A percentile compares a stretch with the other conserved stretches of the same genome.
Conservation (phyloP, 169 alveolate species). For the Cryptosporidium felis region DNA sequence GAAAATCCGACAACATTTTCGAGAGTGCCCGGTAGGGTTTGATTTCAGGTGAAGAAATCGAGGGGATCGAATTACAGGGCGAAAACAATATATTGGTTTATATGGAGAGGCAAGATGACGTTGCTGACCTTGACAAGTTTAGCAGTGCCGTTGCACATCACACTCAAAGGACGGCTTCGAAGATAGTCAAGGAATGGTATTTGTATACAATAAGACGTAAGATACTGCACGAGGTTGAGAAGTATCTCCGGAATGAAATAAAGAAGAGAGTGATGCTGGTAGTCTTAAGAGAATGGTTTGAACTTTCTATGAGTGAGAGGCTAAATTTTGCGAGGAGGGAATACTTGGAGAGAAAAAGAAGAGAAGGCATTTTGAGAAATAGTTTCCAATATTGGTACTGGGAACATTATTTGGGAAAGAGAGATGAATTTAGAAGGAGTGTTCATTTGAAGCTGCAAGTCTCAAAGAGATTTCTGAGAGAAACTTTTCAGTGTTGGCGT, state of each 20-base stretch:
- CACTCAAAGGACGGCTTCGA: constrained; percentile 35
- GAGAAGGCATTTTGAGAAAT: neutral
- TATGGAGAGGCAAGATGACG: too few relatives aligned
- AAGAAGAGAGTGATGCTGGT: neutral
- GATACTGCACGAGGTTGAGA: constrained; percentile 10
- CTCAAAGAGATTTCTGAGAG: neutral
- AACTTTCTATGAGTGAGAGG: constrained; percentile 1
- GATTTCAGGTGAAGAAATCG: too few relatives aligned
- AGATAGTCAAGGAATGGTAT: constrained; percentile 55
- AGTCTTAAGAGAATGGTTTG: constrained; percentile 32
- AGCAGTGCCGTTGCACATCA: constrained; percentile 46
- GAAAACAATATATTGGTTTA: too few relatives aligned
- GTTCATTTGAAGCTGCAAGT: neutral
- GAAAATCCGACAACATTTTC: too few relatives aligned
- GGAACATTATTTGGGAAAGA: constrained; percentile 15
- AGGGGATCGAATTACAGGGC: too few relatives aligned
- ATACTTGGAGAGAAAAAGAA: neutral
- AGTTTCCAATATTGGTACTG: constrained; percentile 17
- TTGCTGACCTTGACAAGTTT: constrained; percentile 16
- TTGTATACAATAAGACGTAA: constrained; percentile 10
- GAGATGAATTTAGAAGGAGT: neutral
- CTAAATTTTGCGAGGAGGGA: constrained; percentile 4
- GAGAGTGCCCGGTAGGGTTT: too few relatives aligned
- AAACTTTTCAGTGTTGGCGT: neutral
- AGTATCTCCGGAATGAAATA: neutral